Percentiles rank a stretch among this genome's conserved stretches.
Evolutionary conservation across 2,329 filamentous ascomycete species (phyloP).

Genomic region (Microascus cirrosus): DNA sequence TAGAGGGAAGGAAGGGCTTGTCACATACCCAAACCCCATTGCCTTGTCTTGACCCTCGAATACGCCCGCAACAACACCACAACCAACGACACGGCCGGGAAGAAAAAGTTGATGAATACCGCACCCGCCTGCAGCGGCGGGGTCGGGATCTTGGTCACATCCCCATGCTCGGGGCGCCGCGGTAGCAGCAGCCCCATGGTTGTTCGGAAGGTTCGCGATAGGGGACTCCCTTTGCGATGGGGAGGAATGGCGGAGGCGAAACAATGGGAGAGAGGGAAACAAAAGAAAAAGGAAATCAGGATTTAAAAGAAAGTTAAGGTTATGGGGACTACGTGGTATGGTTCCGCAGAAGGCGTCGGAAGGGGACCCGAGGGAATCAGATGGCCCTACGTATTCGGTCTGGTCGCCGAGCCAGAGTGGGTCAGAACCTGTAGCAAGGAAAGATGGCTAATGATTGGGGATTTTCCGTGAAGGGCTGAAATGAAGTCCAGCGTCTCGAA

Average conservation of each 20-base stretch:
- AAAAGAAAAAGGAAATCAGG: not conserved
- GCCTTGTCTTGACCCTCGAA: conserved; percentile 1
- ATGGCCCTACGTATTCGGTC: not conserved
- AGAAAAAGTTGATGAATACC: conserved; percentile 4
- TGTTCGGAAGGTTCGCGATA: not conserved
- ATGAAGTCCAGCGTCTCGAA: too few species aligned
- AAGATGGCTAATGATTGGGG: too few species aligned
- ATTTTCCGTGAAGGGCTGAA: too few species aligned
- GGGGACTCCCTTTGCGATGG: not conserved
- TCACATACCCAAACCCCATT: conserved; percentile 5
- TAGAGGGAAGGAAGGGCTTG: too few species aligned
- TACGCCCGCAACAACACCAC: not conserved
- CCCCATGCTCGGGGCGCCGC: conserved; percentile 28
- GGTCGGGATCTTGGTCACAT: conserved; percentile 21
- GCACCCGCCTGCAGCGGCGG: conserved; percentile 1
- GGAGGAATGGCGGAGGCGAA: not conserved
- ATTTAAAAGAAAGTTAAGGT: conserved; percentile 18
- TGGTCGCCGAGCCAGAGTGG: too few species aligned
- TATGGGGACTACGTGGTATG: conserved; percentile 7
- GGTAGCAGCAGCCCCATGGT: conserved; percentile 18
- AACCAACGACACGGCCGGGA: not conserved
- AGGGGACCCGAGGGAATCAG: not conserved
- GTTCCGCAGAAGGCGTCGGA: not conserved
- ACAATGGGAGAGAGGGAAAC: not conserved
- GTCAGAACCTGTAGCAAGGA: too few species aligned